Evolutionary conservation across 768 basidiomycete genomes (phyloP).

Genomic region (Termitomyces sp.): DNA sequence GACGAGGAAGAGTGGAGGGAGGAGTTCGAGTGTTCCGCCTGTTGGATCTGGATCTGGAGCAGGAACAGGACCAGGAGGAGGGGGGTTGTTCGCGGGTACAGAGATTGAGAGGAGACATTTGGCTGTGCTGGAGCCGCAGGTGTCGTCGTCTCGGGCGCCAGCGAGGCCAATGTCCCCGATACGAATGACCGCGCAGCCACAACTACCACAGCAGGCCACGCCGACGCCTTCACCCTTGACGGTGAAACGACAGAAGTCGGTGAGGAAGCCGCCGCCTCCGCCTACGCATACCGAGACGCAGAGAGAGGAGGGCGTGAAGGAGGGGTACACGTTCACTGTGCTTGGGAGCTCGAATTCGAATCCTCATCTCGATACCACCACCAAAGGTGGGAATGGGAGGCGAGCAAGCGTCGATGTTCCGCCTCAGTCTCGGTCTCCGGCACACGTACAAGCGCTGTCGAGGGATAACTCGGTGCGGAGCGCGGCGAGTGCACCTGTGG

Average conservation of each 20-base stretch:
- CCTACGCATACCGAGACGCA: neutral
- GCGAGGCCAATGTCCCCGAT: neutral
- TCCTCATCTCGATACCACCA: neutral
- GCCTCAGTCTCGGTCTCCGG: neutral
- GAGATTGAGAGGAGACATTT: slow-evolving; percentile 4
- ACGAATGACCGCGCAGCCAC: neutral
- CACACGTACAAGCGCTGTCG: neutral
- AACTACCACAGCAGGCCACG: neutral
- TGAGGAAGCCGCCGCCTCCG: slow-evolving; percentile 1
- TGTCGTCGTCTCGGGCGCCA: neutral
- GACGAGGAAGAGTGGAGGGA: neutral
- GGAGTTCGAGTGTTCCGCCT: slow-evolving; percentile 9
- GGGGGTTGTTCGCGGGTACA: slow-evolving; percentile 1
- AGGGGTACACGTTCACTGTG: slow-evolving; percentile 1
- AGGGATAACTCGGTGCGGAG: slow-evolving; percentile 25
- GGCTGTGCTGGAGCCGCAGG: neutral
- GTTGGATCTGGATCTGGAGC: too few relatives aligned
- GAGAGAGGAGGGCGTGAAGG: neutral
- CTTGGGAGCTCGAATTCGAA: neutral
- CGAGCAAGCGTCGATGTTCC: neutral
- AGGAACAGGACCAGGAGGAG: too few relatives aligned
- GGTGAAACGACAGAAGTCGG: slow-evolving; percentile 2
- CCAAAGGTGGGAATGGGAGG: neutral
- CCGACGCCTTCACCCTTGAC: neutral
- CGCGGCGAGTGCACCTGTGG: slow-evolving; percentile 28